Percentiles rank a stretch among this genome's conserved stretches.
phyloP scores from a whole-genome alignment of 129 eudicot species.

The Oenanthe sinensis region DNA sequence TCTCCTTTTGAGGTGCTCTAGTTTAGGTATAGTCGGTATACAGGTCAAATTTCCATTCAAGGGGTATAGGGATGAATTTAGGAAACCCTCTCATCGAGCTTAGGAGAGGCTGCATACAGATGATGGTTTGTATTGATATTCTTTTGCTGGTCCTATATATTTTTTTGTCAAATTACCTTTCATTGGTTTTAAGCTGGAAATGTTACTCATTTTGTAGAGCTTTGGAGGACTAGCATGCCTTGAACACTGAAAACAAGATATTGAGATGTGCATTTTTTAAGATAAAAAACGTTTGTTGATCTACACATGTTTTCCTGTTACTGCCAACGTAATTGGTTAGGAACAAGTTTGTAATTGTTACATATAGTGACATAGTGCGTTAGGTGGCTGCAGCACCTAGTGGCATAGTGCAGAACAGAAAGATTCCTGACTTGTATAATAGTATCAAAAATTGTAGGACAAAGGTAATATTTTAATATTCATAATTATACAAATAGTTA shows the following conservation, averaged over 20 bases:
- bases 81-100: constrained; percentile 6
- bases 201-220: not conserved
- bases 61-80: constrained; percentile 11
- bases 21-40: constrained; percentile 5
- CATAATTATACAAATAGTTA: too few species aligned
- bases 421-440: too few species aligned
- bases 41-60: constrained; percentile 8
- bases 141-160: constrained; percentile 7
- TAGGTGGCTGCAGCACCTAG: too few species aligned
- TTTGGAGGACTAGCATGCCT: not conserved
- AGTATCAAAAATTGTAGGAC: too few species aligned
- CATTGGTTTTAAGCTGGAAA: constrained; percentile 3
- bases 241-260: not conserved
- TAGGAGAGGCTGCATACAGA: constrained; percentile 13
- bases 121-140: not conserved
- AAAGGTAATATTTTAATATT: too few species aligned
- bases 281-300: too few species aligned
- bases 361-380: too few species aligned
- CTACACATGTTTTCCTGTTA: too few species aligned
- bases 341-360: too few species aligned
- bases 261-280: not conserved
- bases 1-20: not conserved
- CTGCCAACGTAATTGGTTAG: too few species aligned
- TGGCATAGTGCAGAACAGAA: too few species aligned
- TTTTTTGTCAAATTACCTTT: not conserved